These are phyloP conservation scores for Linnemannia zychae DNA, from an alignment of 192 early-diverging fungal genomes.

Conservation along the genomic window DNA sequence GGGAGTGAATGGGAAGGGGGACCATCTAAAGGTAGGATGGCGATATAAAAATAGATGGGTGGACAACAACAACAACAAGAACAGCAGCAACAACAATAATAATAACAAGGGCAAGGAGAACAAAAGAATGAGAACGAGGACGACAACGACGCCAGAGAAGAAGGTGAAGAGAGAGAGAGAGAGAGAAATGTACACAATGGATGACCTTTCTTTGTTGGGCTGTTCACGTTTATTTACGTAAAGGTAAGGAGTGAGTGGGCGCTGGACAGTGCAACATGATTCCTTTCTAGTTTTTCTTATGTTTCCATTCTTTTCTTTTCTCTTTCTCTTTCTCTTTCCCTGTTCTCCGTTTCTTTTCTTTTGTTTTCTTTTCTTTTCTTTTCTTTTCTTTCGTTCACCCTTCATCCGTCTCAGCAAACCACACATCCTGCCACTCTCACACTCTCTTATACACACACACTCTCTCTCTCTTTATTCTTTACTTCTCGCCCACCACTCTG, in stretches of 20 bases:
- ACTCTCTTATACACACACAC: neutral
- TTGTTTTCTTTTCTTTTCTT: neutral
- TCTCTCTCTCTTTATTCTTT: neutral
- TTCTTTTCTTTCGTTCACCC: neutral
- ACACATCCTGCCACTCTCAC: neutral
- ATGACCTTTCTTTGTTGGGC: too few relatives aligned
- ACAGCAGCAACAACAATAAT: neutral
- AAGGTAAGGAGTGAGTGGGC: neutral
- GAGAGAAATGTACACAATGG: neutral
- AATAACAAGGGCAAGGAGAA: neutral
- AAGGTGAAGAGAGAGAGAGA: too few relatives aligned
- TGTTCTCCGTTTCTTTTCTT: neutral
- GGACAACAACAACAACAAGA: neutral
- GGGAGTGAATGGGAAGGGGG: neutral
- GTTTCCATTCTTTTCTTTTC: neutral
- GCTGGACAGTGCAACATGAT: too few relatives aligned
- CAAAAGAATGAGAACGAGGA: neutral
- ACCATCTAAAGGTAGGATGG: neutral
- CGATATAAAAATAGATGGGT: constrained; percentile 8
- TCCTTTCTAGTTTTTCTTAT: too few relatives aligned
- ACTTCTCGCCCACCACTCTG: neutral
- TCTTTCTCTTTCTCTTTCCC: neutral
- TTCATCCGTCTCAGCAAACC: neutral
- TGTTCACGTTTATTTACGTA: neutral
- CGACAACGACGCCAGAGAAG: neutral